These are phyloP conservation scores for Ascocoryne sarcoides DNA, from an alignment of 2,329 filamentous ascomycete species.

Conservation along the genomic window DNA sequence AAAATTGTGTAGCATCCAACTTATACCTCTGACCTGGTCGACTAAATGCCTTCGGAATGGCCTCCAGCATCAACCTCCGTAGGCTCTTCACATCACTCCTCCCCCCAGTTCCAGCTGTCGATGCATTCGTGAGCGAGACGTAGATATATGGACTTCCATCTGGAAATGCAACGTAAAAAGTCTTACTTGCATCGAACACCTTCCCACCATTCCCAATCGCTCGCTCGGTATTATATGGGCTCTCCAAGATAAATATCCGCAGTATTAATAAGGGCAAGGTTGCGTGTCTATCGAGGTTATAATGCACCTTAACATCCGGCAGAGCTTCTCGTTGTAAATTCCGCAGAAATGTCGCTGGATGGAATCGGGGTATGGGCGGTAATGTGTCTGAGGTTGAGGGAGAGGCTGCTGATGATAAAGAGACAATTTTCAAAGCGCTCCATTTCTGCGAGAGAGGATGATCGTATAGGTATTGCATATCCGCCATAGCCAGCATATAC, in stretches of 20 bases:
- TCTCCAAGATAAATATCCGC: constrained; percentile 72
- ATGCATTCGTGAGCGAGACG: constrained; percentile 55
- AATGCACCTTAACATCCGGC: constrained; percentile 76
- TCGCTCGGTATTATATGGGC: constrained; percentile 62
- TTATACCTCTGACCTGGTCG: constrained; percentile 63
- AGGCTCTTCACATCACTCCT: constrained; percentile 50
- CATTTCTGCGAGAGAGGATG: constrained; percentile 56
- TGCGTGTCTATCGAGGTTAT: constrained; percentile 65
- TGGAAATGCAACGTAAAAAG: constrained; percentile 75
- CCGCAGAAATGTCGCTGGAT: constrained; percentile 70
- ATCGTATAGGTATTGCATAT: constrained; percentile 57
- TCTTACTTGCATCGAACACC: constrained; percentile 51
- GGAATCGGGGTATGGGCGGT: constrained; percentile 56
- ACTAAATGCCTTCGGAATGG: constrained; percentile 75
- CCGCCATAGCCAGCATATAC: constrained; percentile 61
- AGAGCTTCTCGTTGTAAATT: constrained; percentile 67
- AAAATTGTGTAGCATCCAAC: constrained; percentile 58
- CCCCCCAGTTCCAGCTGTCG: constrained; percentile 32
- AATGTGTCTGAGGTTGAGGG: not conserved
- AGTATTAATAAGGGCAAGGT: constrained; percentile 62
- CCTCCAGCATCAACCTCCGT: constrained; percentile 63
- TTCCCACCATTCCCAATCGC: constrained; percentile 31
- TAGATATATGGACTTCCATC: constrained; percentile 72
- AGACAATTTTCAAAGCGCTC: constrained; percentile 52
- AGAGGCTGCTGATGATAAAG: constrained; percentile 30